These are phyloP conservation scores for Zanthoxylum bungeanum DNA, from an alignment of 345 rosid species.

Conservation along the genomic window DNA sequence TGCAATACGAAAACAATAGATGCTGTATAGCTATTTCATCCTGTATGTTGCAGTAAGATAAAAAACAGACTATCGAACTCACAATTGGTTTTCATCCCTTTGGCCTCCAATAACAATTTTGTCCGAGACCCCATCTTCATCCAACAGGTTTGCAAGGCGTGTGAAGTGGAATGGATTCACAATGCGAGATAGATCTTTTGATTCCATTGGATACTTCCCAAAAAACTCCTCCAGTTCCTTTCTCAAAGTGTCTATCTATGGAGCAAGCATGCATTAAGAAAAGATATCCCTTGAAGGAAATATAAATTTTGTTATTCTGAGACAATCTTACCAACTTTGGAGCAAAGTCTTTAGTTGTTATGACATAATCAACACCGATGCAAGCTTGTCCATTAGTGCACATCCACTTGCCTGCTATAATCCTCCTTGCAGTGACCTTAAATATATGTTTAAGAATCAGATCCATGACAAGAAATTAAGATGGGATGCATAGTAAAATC, in stretches of 20 bases:
- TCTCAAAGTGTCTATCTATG: slow-evolving; percentile 38
- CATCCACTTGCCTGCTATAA: slow-evolving; percentile 53
- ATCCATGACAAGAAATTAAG: background rate
- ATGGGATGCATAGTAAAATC: background rate
- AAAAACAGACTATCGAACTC: slow-evolving; percentile 8
- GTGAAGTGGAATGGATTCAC: slow-evolving; percentile 35
- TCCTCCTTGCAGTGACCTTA: slow-evolving; percentile 49
- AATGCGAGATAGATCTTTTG: slow-evolving; percentile 38
- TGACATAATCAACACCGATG: slow-evolving; percentile 46
- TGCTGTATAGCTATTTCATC: background rate
- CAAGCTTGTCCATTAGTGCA: slow-evolving; percentile 53
- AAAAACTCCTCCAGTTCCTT: slow-evolving; percentile 36
- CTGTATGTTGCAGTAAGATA: background rate
- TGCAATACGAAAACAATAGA: slow-evolving; percentile 9
- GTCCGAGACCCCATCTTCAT: slow-evolving; percentile 34
- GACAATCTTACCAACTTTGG: slow-evolving; percentile 36
- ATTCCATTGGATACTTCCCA: slow-evolving; percentile 42
- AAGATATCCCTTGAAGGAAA: background rate
- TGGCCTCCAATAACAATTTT: slow-evolving; percentile 49
- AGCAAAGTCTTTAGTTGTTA: slow-evolving; percentile 46
- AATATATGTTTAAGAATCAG: background rate
- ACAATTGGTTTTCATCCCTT: slow-evolving; percentile 35
- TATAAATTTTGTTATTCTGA: background rate
- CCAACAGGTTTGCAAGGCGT: slow-evolving; percentile 38
- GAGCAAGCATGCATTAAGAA: background rate